Conservation (phyloP, 2,329 filamentous ascomycete species). For the Leptosphaerulina australis region DNA sequence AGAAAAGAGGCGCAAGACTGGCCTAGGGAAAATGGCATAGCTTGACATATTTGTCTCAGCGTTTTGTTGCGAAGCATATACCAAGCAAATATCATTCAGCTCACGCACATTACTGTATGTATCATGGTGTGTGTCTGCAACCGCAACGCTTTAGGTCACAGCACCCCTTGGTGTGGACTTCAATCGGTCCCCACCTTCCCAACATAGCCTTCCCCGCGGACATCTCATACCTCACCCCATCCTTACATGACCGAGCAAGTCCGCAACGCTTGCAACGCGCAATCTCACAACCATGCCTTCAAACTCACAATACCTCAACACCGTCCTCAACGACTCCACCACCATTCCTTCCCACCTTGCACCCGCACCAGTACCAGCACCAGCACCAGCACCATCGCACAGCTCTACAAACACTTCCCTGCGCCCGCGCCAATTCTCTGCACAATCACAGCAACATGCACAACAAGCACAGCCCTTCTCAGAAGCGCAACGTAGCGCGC, state of each 20-base stretch:
- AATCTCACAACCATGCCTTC: constrained; percentile 2
- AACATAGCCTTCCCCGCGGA: constrained; percentile 28
- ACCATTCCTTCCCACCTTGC: not conserved
- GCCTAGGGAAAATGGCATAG: constrained; percentile 10
- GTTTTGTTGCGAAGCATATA: constrained; percentile 14
- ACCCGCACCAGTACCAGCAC: not conserved
- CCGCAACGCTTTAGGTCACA: too few species aligned
- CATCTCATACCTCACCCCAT: constrained; percentile 12
- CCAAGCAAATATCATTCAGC: constrained; percentile 5
- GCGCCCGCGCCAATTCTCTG: not conserved
- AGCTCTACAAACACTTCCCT: not conserved
- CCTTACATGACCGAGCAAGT: constrained; percentile 1
- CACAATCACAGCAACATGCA: not conserved
- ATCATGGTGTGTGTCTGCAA: too few species aligned
- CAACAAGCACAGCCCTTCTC: constrained; percentile 20
- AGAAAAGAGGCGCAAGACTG: constrained; percentile 3
- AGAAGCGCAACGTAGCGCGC: constrained; percentile 34
- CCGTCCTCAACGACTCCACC: constrained; percentile 19
- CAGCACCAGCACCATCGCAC: not conserved
- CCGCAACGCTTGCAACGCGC: constrained; percentile 9
- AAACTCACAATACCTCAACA: constrained; percentile 14
- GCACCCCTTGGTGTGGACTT: not conserved
- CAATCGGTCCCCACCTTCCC: constrained; percentile 29
- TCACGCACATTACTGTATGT: not conserved
- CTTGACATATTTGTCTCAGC: constrained; percentile 11